Evolutionary conservation across 176 grass and related monocot genomes (phyloP).

Genomic region (Otatea glauca): DNA sequence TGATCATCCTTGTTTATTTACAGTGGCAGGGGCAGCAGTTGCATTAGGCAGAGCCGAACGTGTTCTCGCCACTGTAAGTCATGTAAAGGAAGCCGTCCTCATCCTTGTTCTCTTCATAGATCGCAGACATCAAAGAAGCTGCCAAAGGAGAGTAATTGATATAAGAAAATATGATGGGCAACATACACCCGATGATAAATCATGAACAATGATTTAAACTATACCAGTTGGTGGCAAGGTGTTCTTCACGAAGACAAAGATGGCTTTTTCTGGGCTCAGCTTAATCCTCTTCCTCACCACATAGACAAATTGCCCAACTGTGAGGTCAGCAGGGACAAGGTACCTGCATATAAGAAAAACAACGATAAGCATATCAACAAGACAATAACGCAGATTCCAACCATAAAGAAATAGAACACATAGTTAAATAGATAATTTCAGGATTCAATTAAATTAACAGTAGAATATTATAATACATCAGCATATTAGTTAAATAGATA

Average conservation of each 20-base stretch:
- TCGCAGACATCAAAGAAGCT: conserved; percentile 89
- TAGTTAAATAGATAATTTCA: not conserved
- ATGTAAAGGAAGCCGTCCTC: conserved; percentile 96
- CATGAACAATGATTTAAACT: not conserved
- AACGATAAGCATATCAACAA: not conserved
- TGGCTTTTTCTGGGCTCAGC: conserved; percentile 81
- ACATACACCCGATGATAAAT: not conserved
- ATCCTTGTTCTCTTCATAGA: conserved; percentile 93
- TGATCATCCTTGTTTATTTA: conserved; percentile 51
- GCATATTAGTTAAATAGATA: not conserved
- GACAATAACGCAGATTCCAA: not conserved
- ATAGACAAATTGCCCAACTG: conserved; percentile 83
- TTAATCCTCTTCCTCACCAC: conserved; percentile 96
- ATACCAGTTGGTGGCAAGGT: conserved; percentile 79
- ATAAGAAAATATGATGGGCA: not conserved
- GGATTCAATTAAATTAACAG: not conserved
- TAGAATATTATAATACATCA: not conserved
- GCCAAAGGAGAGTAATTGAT: not conserved
- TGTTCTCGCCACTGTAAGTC: conserved; percentile 95
- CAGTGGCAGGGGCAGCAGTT: not conserved
- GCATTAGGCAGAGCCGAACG: conserved; percentile 67
- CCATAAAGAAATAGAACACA: not conserved
- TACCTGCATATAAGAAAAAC: conserved; percentile 50
- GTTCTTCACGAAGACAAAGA: conserved; percentile 90
- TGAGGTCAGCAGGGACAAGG: conserved; percentile 87